Base-by-base conservation (phyloP, 345 rosid species). In the Camelina sativa region DNA sequence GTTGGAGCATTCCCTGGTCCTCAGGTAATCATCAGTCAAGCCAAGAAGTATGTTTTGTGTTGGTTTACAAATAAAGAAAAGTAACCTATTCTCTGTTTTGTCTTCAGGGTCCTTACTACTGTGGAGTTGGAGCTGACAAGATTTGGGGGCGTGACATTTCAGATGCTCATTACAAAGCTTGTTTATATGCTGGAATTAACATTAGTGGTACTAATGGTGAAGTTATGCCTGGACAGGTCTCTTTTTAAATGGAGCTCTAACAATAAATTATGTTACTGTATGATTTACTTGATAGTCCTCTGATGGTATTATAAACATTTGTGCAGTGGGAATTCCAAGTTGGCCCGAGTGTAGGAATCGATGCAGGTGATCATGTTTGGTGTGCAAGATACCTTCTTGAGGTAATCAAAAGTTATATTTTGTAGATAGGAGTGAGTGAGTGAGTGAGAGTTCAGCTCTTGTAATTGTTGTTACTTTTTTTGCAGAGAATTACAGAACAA, bases 201-300 rank as follows among this genome's bases (percentile, higher is more conserved):
- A 88, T 92, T 35, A 81, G 96, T 74, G 99, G 97, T 52, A 95
- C 97, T 79, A 95, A 95, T 30, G 99, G 97, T 46, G 97, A 95
- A 86, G 97, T 95, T 76, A 95, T 95, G 99, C 99, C 97, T 0
- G 97, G 97, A 77, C 97, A 95, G 97, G 99, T 95, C 53, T 72
- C 40, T 62, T 44, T 50, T 69, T 48, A 9, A 11, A 50, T 30
- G 11, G 51, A 28, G 35, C 40, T 76, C 48, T 43, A 35, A 16
- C 11, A 32, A 76, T 11, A 23, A 8, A 11, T 47, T 46, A 6
- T 37, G 40, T 59, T 67, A 41, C 6, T 69, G 1, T 34, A 35
- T 65, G 51, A 58, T 81, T 51, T 37, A 13, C 50, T 13, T 41
- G 4, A 37, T 41, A 43, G 34, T 41, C 6, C 15, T 69, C 53